Percentiles rank a stretch among this genome's conserved stretches.
Evolutionary conservation across 208 protist genomes (phyloP).

Genomic region (Trypanosoma mega): DNA sequence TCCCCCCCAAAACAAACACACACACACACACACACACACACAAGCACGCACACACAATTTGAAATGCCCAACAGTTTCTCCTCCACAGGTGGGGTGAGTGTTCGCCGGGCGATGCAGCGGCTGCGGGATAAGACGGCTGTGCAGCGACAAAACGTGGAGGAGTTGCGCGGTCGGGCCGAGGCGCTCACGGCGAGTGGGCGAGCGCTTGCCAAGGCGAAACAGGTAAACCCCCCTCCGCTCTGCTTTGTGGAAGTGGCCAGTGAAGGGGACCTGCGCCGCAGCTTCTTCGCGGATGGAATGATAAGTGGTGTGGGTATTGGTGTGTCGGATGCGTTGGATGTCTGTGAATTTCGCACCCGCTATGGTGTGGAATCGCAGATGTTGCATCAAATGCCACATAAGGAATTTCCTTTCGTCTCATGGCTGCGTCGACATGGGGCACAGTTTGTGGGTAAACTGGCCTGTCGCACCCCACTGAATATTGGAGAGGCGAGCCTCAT

Average conservation of each 20-base stretch:
- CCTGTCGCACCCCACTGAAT: constrained; percentile 59
- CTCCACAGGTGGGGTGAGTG: constrained; percentile 28
- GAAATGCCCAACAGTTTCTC: no score
- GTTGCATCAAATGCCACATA: constrained; percentile 47
- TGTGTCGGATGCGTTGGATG: constrained; percentile 73
- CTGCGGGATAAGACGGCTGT: constrained; percentile 49
- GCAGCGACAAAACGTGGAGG: constrained; percentile 57
- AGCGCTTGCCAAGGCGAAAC: constrained; percentile 24
- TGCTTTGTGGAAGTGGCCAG: constrained; percentile 69
- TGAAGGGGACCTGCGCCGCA: constrained; percentile 47
- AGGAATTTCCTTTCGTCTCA: constrained; percentile 76
- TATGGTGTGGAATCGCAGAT: constrained; percentile 56
- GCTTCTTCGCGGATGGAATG: constrained; percentile 49
- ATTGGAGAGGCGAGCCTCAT: constrained; percentile 68
- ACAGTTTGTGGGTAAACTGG: constrained; percentile 76
- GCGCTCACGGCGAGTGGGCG: constrained; percentile 44
- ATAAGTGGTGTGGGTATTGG: constrained; percentile 80
- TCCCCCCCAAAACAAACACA: no score
- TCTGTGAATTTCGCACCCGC: constrained; percentile 69
- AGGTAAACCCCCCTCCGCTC: constrained; percentile 21
- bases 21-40: not conserved
- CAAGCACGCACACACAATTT: not conserved
- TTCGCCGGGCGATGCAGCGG: constrained; percentile 48
- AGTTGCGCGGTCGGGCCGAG: constrained; percentile 54
- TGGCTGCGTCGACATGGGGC: constrained; percentile 80